Base-by-base conservation (phyloP, 176 grass and related monocot genomes). In the Carex cristatella region DNA sequence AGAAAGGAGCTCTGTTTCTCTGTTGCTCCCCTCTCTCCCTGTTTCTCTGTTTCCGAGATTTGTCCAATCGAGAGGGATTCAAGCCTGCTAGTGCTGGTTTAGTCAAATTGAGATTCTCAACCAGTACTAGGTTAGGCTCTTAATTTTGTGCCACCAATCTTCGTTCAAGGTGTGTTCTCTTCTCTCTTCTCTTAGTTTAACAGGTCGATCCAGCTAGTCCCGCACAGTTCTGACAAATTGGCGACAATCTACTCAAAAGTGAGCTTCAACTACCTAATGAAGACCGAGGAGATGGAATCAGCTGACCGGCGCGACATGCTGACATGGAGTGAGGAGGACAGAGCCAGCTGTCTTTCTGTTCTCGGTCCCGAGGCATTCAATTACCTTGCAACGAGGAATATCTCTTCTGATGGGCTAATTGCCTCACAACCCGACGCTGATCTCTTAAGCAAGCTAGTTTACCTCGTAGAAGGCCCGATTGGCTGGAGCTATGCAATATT, bases 401-500 rank as follows among this genome's bases (percentile, higher is more conserved):
- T 90, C 38, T 88, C 90, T 70, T 95, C 93, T 4, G 93, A 98
- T 53, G 96, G 93, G 35, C 84, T 98, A 58, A 88, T 91, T 10
- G 68, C 87, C 14, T 51, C 84, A 31, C 76, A 89, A 40, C 64
- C 86, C 19, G 90, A 92, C 8, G 80, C 85, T 33, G 96, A 95
- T 86, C 67, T 98, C 74, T 94, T 95, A 38, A 98, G 88, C 63
- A 94, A 89, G 86, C 89, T 98, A 3, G 88, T 94, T 79, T 90
- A 98, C 85, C 89, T 98, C 48, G 93, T 95, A 1, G 93, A 98
- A 81, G 86, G 93, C 42, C 88, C 90, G 2, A 79, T 91, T 18
- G 91, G 96, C 63, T 98, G 96, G 96, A 98, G 93, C 83, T 98
- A 95, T 66, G 93, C 93, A 69, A 98, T 98, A 30, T 95, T 95